Conservation (phyloP, 2,329 filamentous ascomycete species). For the Nannizziopsis barbatae region DNA sequence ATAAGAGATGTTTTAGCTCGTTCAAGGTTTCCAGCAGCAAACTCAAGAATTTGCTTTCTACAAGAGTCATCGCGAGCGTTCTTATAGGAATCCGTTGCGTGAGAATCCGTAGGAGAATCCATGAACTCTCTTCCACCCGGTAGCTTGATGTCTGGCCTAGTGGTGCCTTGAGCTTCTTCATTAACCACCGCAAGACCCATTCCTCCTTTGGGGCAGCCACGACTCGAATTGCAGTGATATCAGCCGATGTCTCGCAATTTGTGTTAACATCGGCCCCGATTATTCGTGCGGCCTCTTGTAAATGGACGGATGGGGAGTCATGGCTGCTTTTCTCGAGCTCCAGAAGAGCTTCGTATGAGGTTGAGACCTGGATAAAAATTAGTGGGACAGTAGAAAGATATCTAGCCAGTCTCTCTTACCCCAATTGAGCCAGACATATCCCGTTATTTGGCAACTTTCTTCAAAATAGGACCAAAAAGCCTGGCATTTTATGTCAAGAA, state of each 20-base stretch:
- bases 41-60: constrained; percentile 55
- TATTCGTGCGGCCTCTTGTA: constrained; percentile 35
- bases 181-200: constrained; percentile 56
- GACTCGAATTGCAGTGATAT: neutral
- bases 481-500: no score
- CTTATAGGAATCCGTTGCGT: constrained; percentile 59
- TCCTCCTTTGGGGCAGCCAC: constrained; percentile 43
- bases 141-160: constrained; percentile 30
- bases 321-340: constrained; percentile 36
- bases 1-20: constrained; percentile 30
- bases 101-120: constrained; percentile 50
- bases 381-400: neutral
- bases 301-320: constrained; percentile 27
- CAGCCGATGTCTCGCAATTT: neutral
- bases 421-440: neutral
- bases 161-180: constrained; percentile 46
- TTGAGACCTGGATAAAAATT: constrained; percentile 24
- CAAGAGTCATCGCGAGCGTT: constrained; percentile 58
- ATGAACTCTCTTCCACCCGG: constrained; percentile 36
- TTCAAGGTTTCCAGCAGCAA: constrained; percentile 56
- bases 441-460: no score
- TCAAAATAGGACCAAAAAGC: no score
- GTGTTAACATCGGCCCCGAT: constrained; percentile 31
- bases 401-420: neutral
- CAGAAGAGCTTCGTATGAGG: constrained; percentile 35